Percentiles rank a stretch among this genome's conserved stretches.
These are phyloP conservation scores for Synchytrium microbalum DNA, from an alignment of 371 early-diverging fungal genomes.

Conservation along the genomic window DNA sequence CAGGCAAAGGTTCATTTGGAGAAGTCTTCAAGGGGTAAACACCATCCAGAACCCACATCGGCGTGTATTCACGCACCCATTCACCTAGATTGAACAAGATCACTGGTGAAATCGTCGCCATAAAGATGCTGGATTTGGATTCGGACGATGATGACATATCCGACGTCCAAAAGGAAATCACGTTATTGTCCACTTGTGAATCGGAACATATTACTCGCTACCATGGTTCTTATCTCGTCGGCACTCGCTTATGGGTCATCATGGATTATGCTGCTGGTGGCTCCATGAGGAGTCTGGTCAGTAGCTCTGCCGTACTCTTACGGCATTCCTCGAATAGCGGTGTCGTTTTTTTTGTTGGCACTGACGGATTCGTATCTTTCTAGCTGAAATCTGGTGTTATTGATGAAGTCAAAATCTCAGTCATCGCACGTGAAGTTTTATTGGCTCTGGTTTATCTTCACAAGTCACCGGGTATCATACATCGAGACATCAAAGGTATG, in stretches of 20 bases:
- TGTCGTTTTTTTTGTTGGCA: slow-evolving; percentile 3
- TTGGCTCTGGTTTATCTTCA: slow-evolving; percentile 87
- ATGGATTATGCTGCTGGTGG: slow-evolving; percentile 97
- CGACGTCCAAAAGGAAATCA: slow-evolving; percentile 91
- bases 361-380: slow-evolving; percentile 8
- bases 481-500: slow-evolving; percentile 96
- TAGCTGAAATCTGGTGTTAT: slow-evolving; percentile 79
- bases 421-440: slow-evolving; percentile 81
- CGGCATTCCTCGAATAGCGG: neutral
- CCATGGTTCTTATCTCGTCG: slow-evolving; percentile 82
- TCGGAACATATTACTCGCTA: slow-evolving; percentile 90
- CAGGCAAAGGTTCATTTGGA: slow-evolving; percentile 8
- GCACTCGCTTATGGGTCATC: slow-evolving; percentile 92
- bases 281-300: slow-evolving; percentile 73
- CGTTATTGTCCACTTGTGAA: slow-evolving; percentile 75
- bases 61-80: neutral
- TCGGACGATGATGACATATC: slow-evolving; percentile 93
- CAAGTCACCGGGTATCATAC: slow-evolving; percentile 84
- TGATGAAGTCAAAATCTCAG: slow-evolving; percentile 78
- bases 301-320: neutral
- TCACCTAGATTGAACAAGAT: neutral
- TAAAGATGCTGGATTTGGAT: slow-evolving; percentile 94
- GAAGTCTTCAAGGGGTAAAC: slow-evolving; percentile 9
- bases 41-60: neutral
- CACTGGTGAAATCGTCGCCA: slow-evolving; percentile 56